phyloP scores from a whole-genome alignment of 75 land plant genomes.

The Selaginella tamariscina region DNA sequence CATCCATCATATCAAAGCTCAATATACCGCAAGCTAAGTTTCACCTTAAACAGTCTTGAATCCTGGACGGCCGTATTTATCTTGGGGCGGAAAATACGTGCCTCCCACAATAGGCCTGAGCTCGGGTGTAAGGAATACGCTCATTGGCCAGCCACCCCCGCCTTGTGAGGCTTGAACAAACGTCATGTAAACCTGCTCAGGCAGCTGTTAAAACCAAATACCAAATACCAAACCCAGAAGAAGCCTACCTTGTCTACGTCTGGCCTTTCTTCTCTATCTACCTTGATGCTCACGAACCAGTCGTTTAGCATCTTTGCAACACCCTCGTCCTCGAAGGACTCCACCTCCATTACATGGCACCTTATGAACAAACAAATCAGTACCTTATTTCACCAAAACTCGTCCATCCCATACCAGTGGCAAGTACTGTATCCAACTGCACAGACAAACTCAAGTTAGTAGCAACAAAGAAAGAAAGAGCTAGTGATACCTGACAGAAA shows the following conservation, averaged over 20 bases:
- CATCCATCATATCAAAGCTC: constrained; percentile 11
- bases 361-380: constrained; percentile 32
- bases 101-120: constrained; percentile 97
- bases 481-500: constrained; percentile 68
- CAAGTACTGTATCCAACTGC: constrained; percentile 99
- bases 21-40: neutral
- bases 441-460: neutral
- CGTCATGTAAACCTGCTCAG: constrained; percentile 99
- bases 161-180: constrained; percentile 94
- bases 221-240: neutral
- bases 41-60: constrained; percentile 89
- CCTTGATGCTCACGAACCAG: constrained; percentile 98
- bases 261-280: constrained; percentile 96
- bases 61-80: constrained; percentile 94
- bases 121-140: constrained; percentile 54
- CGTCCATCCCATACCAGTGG: constrained; percentile 56
- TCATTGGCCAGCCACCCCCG: constrained; percentile 98
- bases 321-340: constrained; percentile 94
- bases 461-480: constrained; percentile 13
- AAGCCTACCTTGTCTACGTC: constrained; percentile 87
- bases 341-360: constrained; percentile 99
- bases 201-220: neutral
- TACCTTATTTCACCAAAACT: too few species aligned
- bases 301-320: constrained; percentile 83
- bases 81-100: constrained; percentile 96